phyloP scores from a whole-genome alignment of 2,329 filamentous ascomycete genomes.

The Bertia moriformis region DNA sequence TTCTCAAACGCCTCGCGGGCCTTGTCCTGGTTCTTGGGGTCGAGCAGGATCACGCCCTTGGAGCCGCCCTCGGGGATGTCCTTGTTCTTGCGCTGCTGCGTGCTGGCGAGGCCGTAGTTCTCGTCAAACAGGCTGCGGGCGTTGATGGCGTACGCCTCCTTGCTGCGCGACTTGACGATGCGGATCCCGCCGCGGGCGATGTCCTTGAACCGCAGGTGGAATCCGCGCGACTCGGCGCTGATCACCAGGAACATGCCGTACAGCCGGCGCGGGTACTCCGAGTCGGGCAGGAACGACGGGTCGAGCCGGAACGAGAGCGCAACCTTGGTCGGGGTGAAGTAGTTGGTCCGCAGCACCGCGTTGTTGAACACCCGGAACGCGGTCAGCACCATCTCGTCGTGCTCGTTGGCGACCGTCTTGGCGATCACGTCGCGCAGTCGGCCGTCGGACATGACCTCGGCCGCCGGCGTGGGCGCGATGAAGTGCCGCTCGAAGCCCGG shows the following conservation, averaged over 20 bases:
- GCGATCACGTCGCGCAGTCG: constrained; percentile 65
- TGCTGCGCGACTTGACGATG: constrained; percentile 94
- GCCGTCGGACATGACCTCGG: constrained; percentile 61
- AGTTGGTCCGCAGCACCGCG: constrained; percentile 91
- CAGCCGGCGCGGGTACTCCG: constrained; percentile 84
- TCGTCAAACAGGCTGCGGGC: constrained; percentile 93
- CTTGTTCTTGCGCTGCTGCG: constrained; percentile 99
- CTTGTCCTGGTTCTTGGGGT: constrained; percentile 88
- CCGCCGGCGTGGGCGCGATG: constrained; percentile 37
- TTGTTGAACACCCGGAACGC: constrained; percentile 94
- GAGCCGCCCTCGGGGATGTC: constrained; percentile 96
- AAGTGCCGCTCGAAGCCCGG: constrained; percentile 32
- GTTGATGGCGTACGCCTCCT: constrained; percentile 92
- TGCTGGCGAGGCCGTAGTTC: constrained; percentile 96
- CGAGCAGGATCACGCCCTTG: constrained; percentile 91
- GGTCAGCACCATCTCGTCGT: constrained; percentile 95
- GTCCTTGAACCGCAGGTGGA: constrained; percentile 93
- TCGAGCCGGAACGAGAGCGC: constrained; percentile 91
- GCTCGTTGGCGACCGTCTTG: constrained; percentile 74
- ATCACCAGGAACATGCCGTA: constrained; percentile 99
- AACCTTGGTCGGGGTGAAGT: constrained; percentile 92
- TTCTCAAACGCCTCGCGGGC: constrained; percentile 90
- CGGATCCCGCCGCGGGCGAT: constrained; percentile 94
- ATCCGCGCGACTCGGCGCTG: constrained; percentile 88
- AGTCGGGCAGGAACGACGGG: constrained; percentile 71